Evolutionary conservation across 2,329 filamentous ascomycete species (phyloP).

Genomic region (Scleromitrula shiraiana): DNA sequence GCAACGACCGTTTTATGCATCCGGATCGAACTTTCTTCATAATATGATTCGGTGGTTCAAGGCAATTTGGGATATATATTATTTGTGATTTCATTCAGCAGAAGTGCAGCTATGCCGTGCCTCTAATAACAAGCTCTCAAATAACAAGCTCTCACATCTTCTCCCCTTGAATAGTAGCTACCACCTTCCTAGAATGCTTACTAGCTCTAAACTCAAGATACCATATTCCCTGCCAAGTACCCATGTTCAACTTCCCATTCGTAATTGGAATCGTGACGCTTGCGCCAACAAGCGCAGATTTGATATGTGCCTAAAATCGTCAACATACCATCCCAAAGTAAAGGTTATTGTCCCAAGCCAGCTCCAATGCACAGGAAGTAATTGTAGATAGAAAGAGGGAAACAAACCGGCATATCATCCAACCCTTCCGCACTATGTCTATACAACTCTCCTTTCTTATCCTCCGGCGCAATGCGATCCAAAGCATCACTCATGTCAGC

Average conservation of each 20-base stretch:
- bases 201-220: slow-evolving; percentile 79
- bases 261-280: slow-evolving; percentile 87
- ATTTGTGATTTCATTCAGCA: no score
- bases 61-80: no score
- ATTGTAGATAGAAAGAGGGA: not conserved
- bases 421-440: slow-evolving; percentile 77
- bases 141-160: slow-evolving; percentile 34
- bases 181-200: slow-evolving; percentile 71
- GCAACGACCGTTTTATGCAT: no score
- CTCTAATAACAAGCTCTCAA: no score
- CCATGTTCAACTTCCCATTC: slow-evolving; percentile 66
- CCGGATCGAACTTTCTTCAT: no score
- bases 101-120: no score
- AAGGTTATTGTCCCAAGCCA: no score
- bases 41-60: no score
- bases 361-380: not conserved
- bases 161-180: slow-evolving; percentile 93
- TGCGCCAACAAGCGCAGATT: slow-evolving; percentile 80
- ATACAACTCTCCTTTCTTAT: slow-evolving; percentile 69
- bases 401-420: slow-evolving; percentile 84
- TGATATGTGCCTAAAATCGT: slow-evolving; percentile 75
- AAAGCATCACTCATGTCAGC: slow-evolving; percentile 85
- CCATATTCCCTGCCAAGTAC: slow-evolving; percentile 85
- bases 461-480: slow-evolving; percentile 81
- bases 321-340: no score